A percentile compares a stretch with the other conserved stretches of the same genome.
Conservation (phyloP, 106 monocot species). For the Amphibolis antarctica region DNA sequence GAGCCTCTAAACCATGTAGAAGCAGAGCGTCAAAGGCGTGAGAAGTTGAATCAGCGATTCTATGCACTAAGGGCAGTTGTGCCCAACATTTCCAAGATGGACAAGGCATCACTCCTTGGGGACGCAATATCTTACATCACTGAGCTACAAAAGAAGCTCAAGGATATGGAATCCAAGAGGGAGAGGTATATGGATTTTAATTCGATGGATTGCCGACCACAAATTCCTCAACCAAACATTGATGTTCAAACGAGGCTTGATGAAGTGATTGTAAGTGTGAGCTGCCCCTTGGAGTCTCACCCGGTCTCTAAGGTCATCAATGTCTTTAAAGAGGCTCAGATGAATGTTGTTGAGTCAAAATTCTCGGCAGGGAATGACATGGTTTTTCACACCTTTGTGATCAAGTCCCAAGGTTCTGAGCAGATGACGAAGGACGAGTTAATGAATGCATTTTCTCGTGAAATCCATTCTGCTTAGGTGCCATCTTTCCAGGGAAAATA, state of each 20-base stretch:
- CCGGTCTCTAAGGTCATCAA: conserved; percentile 50
- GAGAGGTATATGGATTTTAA: background rate
- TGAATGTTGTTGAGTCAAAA: conserved; percentile 46
- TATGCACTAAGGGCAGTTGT: conserved; percentile 83
- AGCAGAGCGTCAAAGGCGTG: conserved; percentile 63
- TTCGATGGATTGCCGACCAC: background rate
- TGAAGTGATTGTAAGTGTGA: conserved; percentile 54
- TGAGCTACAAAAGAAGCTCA: conserved; percentile 63
- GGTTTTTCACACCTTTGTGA: conserved; percentile 62
- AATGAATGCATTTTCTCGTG: conserved; percentile 38
- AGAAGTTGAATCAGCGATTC: conserved; percentile 82
- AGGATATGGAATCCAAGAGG: conserved; percentile 46
- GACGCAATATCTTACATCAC: conserved; percentile 78
- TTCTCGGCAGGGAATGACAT: conserved; percentile 26
- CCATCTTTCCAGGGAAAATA: no score
- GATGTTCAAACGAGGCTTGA: conserved; percentile 41
- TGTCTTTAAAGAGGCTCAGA: conserved; percentile 51
- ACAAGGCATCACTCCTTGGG: conserved; percentile 79
- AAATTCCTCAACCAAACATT: conserved; percentile 18
- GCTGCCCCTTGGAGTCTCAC: conserved; percentile 56
- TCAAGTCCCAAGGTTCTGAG: conserved; percentile 42
- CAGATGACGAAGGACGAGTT: conserved; percentile 54
- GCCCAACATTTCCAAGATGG: conserved; percentile 91
- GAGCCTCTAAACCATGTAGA: conserved; percentile 70
- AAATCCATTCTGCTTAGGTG: conserved; percentile 14